Conservation (phyloP, 768 basidiomycete genomes). For the Auriculariales sp. region DNA sequence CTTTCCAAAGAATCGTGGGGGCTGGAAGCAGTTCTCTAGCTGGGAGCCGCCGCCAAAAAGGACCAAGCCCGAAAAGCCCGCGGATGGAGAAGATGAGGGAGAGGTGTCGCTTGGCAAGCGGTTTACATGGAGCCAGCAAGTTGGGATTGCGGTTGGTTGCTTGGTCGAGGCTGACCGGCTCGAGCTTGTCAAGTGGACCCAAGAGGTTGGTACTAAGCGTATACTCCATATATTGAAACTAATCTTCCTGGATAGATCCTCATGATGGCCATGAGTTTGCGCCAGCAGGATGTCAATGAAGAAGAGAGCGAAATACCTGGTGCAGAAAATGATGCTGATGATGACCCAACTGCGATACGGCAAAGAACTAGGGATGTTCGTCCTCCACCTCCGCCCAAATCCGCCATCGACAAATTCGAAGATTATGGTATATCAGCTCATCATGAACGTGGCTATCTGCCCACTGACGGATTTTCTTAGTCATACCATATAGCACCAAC, state of each 20-base stretch:
- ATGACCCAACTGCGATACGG: constrained; percentile 10
- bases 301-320: constrained; percentile 29
- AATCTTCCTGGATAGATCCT: constrained; percentile 34
- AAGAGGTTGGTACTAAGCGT: constrained; percentile 41
- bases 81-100: constrained; percentile 18
- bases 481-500: constrained; percentile 61
- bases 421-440: constrained; percentile 52
- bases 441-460: background rate
- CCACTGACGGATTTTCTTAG: constrained; percentile 26
- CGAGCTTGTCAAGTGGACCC: constrained; percentile 63
- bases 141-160: constrained; percentile 70
- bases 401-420: constrained; percentile 50
- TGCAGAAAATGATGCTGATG: constrained; percentile 18
- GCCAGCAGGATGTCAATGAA: constrained; percentile 39
- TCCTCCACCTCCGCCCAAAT: constrained; percentile 40
- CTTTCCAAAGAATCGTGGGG: constrained; percentile 76
- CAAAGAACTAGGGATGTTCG: constrained; percentile 15
- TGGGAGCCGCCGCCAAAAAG: constrained; percentile 39
- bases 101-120: constrained; percentile 80
- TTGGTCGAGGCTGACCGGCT: constrained; percentile 52
- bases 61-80: constrained; percentile 18
- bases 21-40: constrained; percentile 77
- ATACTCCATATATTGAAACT: background rate
- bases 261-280: constrained; percentile 38
- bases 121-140: constrained; percentile 76